A percentile compares a stretch with the other conserved stretches of the same genome.
phyloP scores from a whole-genome alignment of 371 early-diverging fungal species.

The Mucor indicus region DNA sequence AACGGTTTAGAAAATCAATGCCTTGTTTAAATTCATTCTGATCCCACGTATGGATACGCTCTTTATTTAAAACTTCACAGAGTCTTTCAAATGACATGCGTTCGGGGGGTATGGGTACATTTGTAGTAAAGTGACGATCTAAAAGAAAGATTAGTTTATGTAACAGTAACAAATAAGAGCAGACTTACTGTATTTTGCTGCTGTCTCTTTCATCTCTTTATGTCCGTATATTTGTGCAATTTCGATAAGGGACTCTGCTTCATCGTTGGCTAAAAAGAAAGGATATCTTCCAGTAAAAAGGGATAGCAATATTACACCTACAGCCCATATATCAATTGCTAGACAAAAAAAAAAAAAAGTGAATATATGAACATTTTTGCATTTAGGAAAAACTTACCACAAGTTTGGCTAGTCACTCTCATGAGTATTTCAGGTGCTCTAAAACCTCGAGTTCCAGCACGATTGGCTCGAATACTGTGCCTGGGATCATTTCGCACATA shows the following conservation, averaged over 20 bases:
- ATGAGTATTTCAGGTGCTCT: conserved; percentile 97
- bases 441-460: conserved; percentile 98
- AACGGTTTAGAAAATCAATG: conserved; percentile 43
- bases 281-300: conserved; percentile 88
- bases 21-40: conserved; percentile 28
- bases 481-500: conserved; percentile 45
- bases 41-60: conserved; percentile 9
- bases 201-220: conserved; percentile 73
- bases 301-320: conserved; percentile 88
- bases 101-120: conserved; percentile 48
- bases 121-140: conserved; percentile 62
- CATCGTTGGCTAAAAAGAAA: conserved; percentile 90
- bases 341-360: conserved; percentile 1
- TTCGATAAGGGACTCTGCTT: conserved; percentile 90
- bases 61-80: conserved; percentile 28
- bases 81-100: conserved; percentile 37
- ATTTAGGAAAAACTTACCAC: conserved; percentile 45
- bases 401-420: conserved; percentile 80
- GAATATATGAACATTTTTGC: not conserved
- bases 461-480: conserved; percentile 77
- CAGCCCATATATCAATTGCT: conserved; percentile 95
- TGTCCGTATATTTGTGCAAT: conserved; percentile 87
- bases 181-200: conserved; percentile 54
- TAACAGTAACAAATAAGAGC: not conserved
- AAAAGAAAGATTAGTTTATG: not conserved